Conservation (phyloP, 805 yeast species). For the Yarrowia keelungensis region DNA sequence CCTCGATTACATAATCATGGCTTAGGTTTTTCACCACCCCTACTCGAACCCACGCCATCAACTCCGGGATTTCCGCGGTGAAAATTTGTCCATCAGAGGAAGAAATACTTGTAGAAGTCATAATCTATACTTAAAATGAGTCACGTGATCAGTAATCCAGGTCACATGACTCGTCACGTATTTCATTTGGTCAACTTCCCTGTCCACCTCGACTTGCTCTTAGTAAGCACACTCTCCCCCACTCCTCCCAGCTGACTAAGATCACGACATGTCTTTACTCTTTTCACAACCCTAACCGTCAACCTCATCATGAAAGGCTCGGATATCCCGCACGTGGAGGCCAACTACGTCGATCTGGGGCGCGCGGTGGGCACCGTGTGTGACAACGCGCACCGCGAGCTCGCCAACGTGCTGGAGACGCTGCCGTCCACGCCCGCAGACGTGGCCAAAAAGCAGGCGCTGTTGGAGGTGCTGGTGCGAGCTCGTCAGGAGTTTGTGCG, state of each 20-base stretch:
- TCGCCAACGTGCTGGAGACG: conserved; percentile 66
- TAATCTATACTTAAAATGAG: too few relatives aligned
- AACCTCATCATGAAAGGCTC: conserved; percentile 35
- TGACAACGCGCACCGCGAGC: conserved; percentile 67
- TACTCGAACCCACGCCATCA: conserved; percentile 12
- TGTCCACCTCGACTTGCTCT: too few relatives aligned
- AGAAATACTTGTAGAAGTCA: too few relatives aligned
- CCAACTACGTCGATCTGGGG: conserved; percentile 70
- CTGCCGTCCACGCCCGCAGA: conserved; percentile 65
- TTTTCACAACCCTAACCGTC: conserved; percentile 25
- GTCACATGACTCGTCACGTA: too few relatives aligned
- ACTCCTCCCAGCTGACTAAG: too few relatives aligned
- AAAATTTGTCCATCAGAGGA: background rate
- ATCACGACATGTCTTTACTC: background rate
- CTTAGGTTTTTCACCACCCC: background rate
- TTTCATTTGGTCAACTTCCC: too few relatives aligned
- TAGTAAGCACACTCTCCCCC: too few relatives aligned
- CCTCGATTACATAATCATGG: too few relatives aligned
- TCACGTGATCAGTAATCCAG: too few relatives aligned
- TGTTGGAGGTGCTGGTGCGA: conserved; percentile 71
- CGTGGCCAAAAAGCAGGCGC: conserved; percentile 66
- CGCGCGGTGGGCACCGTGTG: conserved; percentile 65
- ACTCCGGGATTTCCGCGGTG: background rate
- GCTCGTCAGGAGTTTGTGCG: conserved; percentile 85
- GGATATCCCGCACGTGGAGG: conserved; percentile 71